Evolutionary conservation across 257 asterid genomes (phyloP), one percentile per base, ranked within the genome.

Genomic region (Nicotiana benthamiana): DNA sequence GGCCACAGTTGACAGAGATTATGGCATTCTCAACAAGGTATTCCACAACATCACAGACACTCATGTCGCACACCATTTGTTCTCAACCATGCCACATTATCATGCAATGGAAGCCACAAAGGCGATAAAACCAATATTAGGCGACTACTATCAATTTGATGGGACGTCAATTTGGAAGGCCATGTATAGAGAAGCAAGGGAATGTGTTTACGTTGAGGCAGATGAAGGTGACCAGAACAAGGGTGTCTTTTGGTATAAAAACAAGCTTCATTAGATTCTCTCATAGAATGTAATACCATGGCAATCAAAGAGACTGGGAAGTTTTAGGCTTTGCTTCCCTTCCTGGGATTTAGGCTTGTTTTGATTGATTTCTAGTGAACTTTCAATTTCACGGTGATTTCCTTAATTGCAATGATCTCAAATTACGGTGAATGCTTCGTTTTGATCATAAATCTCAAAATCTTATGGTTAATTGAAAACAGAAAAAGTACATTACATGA

Each of bases 51-150:
- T 93, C 16, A 93, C 97, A 0, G 94, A 93, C 36, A 93, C 97
- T 1, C 97, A 93, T n/a, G 93, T 93, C 1, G 91, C 97, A 6
- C 97, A 93, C 81, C 97, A 93, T 85, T 9, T 93, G 82, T 88
- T 93, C 89, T 92, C 97, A 16, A 90, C 97, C 12, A 93, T 93
- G 97, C 97, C 97, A 2, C 97, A 93, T 24, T 93, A 93, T 34
- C 93, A 89, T 61, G 95, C 97, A 0, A 92, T 87, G 97, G 95
- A 93, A 86, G 97, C 97, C 0, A 93, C 97, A 2, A 90, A 90
- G 86, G 95, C 91, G 13, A 92, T 93, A 70, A 93, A 90, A 26
- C 97, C 97, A 0, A 83, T 93, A 20, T 82, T 93, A 3, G 97
- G 97, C 0, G 82, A 89, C 40, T 93, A 93, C 66, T 92, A 93